These are phyloP conservation scores for Tubosaeta sp. DNA, from an alignment of 768 basidiomycete genomes.

Conservation along the genomic window DNA sequence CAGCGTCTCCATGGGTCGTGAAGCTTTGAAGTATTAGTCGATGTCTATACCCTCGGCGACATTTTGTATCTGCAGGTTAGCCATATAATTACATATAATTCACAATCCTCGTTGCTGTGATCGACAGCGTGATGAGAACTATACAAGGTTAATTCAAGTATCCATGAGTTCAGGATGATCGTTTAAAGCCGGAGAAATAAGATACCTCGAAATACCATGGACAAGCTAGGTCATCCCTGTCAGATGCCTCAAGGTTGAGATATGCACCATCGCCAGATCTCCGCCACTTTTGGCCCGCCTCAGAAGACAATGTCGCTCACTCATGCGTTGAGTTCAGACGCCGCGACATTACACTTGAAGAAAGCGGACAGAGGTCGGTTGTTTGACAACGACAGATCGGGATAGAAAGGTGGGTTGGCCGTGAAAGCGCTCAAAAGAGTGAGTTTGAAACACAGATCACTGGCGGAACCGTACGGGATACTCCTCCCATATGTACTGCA, in stretches of 20 bases:
- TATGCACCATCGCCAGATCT: slow-evolving; percentile 54
- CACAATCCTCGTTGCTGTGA: too few species aligned
- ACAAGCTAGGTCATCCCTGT: too few species aligned
- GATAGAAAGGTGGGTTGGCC: slow-evolving; percentile 66
- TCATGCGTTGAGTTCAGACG: slow-evolving; percentile 57
- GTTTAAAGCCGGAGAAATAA: too few species aligned
- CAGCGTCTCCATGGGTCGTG: neutral
- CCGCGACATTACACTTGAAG: slow-evolving; percentile 63
- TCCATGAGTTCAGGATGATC: too few species aligned
- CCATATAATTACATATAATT: too few species aligned
- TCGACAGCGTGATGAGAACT: too few species aligned
- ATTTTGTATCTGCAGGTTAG: too few species aligned
- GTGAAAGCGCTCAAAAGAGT: slow-evolving; percentile 67
- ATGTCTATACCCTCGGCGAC: too few species aligned
- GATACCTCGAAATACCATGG: slow-evolving; percentile 60
- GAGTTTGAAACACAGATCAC: slow-evolving; percentile 77
- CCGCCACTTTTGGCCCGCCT: neutral
- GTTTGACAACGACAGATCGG: slow-evolving; percentile 71
- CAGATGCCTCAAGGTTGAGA: slow-evolving; percentile 87
- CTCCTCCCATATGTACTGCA: slow-evolving; percentile 80
- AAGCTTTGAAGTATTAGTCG: too few species aligned
- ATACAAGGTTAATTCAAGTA: too few species aligned
- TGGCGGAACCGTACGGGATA: slow-evolving; percentile 63
- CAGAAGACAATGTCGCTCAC: slow-evolving; percentile 20
- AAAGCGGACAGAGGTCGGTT: slow-evolving; percentile 74